These are phyloP conservation scores for Epichloe uncinata DNA, from an alignment of 2,329 filamentous ascomycete genomes.

Conservation along the genomic window DNA sequence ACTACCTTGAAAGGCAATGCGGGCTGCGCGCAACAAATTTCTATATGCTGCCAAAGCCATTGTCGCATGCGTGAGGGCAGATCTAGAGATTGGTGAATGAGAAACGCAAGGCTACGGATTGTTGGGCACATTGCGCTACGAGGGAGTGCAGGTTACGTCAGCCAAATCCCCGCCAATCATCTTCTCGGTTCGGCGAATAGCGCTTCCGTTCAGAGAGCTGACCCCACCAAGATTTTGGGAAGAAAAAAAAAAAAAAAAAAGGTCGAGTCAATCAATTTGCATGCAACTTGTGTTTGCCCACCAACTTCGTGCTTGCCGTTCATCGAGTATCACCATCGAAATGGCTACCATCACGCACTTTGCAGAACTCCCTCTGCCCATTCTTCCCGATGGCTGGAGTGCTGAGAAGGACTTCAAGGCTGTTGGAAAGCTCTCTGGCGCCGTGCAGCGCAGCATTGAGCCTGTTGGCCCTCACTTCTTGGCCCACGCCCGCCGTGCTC, in stretches of 20 bases:
- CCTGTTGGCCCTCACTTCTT: conserved; percentile 96
- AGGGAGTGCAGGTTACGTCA: conserved; percentile 11
- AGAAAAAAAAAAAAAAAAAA: background rate
- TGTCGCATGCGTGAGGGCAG: background rate
- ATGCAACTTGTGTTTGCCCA: conserved; percentile 1
- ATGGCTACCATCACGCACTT: conserved; percentile 56
- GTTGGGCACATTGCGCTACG: background rate
- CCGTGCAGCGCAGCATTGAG: conserved; percentile 80
- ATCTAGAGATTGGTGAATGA: background rate
- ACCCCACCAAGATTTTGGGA: no score
- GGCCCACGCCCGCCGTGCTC: conserved; percentile 87
- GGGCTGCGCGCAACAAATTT: conserved; percentile 64
- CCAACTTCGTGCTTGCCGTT: conserved; percentile 8
- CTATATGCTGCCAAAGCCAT: conserved; percentile 71
- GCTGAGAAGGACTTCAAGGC: conserved; percentile 88
- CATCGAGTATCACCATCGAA: conserved; percentile 7
- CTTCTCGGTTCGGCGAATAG: background rate
- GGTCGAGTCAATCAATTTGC: background rate
- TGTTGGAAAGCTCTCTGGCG: conserved; percentile 59
- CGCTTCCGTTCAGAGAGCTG: no score
- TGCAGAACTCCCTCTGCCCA: conserved; percentile 50
- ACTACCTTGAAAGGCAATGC: conserved; percentile 81
- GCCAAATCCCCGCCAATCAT: background rate
- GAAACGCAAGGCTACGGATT: no score
- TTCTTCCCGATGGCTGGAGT: conserved; percentile 68